phyloP scores from a whole-genome alignment of 352 stramenopile genomes.

The Blastocystis sp. region DNA sequence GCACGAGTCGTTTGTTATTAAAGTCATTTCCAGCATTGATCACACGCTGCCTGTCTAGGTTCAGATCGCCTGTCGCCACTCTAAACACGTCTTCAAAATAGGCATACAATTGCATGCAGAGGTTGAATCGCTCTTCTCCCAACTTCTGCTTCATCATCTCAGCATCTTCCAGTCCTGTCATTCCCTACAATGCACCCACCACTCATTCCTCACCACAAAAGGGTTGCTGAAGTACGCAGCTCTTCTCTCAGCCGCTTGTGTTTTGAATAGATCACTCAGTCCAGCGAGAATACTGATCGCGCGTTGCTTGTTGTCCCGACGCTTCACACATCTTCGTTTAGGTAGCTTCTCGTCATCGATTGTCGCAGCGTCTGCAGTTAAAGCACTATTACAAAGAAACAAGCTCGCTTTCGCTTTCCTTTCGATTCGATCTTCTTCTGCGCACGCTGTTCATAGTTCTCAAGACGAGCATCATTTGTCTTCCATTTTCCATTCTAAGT shows the following conservation, averaged over 20 bases:
- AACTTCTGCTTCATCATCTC: conserved; percentile 1
- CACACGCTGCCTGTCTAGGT: not conserved
- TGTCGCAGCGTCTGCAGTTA: not conserved
- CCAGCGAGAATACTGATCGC: not conserved
- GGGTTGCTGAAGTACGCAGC: conserved; percentile 11
- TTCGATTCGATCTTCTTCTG: conserved; percentile 32
- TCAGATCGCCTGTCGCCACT: not conserved
- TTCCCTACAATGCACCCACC: not conserved
- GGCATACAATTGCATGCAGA: conserved; percentile 29
- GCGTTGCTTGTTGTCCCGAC: not conserved
- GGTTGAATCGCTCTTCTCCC: not conserved
- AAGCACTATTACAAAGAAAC: not conserved
- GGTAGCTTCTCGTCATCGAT: not conserved
- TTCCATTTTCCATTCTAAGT: not conserved
- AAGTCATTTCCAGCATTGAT: conserved; percentile 8
- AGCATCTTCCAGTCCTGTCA: conserved; percentile 1
- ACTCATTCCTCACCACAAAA: not conserved
- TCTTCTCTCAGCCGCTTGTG: not conserved
- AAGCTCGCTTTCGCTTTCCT: not conserved
- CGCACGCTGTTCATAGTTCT: not conserved
- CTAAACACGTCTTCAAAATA: conserved; percentile 28
- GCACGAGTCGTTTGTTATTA: conserved; percentile 3
- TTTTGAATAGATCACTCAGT: not conserved
- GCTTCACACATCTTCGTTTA: conserved; percentile 4
- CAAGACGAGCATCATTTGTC: not conserved